These are phyloP conservation scores for Medicago lupulina DNA, from an alignment of 306 rosid genomes.

Conservation along the genomic window DNA sequence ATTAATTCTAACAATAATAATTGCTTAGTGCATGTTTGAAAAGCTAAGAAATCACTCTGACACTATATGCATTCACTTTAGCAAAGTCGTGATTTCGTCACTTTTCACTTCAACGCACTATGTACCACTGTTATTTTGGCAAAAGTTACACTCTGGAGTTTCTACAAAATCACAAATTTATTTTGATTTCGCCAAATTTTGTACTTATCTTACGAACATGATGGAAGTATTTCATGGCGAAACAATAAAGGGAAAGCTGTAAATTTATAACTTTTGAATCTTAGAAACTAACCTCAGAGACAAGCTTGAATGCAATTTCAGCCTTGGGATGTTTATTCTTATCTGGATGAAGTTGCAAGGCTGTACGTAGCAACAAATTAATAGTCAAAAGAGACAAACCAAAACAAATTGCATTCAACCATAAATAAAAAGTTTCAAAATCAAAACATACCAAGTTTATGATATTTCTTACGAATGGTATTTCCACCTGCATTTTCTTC, in stretches of 20 bases:
- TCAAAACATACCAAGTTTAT: constrained; percentile 67
- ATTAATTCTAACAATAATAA: no score
- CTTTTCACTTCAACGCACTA: not conserved
- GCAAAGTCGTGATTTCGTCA: no score
- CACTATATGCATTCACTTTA: not conserved
- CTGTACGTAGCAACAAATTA: constrained; percentile 47
- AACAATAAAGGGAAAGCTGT: no score
- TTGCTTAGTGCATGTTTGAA: not conserved
- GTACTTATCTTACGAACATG: no score
- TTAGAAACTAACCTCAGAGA: constrained; percentile 86
- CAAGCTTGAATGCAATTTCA: constrained; percentile 89
- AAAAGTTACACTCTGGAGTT: not conserved
- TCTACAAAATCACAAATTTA: not conserved
- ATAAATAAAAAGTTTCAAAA: not conserved
- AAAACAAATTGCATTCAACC: constrained; percentile 4
- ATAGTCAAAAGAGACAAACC: constrained; percentile 16
- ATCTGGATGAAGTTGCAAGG: constrained; percentile 94
- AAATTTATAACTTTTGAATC: no score
- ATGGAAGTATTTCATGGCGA: no score
- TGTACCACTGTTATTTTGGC: not conserved
- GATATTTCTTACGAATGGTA: constrained; percentile 74
- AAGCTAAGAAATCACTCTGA: not conserved
- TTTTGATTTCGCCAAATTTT: not conserved
- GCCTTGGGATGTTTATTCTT: constrained; percentile 89
- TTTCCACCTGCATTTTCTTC: constrained; percentile 66